These are phyloP conservation scores for Microcera coccophila DNA, from an alignment of 2,329 filamentous ascomycete genomes.

Conservation along the genomic window DNA sequence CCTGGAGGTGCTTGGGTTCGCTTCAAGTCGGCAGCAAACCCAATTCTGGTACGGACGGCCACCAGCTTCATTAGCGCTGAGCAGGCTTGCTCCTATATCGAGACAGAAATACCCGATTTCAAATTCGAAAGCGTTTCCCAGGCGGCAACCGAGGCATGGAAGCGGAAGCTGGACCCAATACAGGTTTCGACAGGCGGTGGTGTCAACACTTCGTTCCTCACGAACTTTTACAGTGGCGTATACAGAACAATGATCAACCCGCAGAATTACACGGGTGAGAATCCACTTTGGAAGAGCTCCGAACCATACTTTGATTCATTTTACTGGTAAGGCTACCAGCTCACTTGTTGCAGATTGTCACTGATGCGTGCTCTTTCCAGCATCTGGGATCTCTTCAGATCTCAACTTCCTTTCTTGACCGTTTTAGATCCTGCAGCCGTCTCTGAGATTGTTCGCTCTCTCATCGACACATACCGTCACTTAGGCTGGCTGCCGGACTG, in stretches of 20 bases:
- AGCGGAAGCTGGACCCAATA: not conserved
- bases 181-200: not conserved
- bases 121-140: not conserved
- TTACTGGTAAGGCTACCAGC: too few species aligned
- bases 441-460: slow-evolving; percentile 29
- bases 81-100: not conserved
- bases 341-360: too few species aligned
- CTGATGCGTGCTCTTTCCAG: too few species aligned
- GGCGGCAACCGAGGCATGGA: not conserved
- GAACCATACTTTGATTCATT: slow-evolving; percentile 72
- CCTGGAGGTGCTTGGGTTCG: too few species aligned
- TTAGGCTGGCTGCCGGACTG: slow-evolving; percentile 71
- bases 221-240: not conserved
- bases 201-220: not conserved
- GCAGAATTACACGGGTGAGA: slow-evolving; percentile 50
- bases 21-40: too few species aligned
- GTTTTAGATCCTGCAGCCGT: slow-evolving; percentile 66
- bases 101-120: not conserved
- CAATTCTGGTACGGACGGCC: not conserved
- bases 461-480: slow-evolving; percentile 69
- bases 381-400: slow-evolving; percentile 70
- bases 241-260: not conserved
- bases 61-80: not conserved
- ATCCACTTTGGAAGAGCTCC: slow-evolving; percentile 70
- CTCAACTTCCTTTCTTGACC: slow-evolving; percentile 67